Evolutionary conservation across 2,329 filamentous ascomycete species (phyloP).

Genomic region (Colletotrichum shisoi): DNA sequence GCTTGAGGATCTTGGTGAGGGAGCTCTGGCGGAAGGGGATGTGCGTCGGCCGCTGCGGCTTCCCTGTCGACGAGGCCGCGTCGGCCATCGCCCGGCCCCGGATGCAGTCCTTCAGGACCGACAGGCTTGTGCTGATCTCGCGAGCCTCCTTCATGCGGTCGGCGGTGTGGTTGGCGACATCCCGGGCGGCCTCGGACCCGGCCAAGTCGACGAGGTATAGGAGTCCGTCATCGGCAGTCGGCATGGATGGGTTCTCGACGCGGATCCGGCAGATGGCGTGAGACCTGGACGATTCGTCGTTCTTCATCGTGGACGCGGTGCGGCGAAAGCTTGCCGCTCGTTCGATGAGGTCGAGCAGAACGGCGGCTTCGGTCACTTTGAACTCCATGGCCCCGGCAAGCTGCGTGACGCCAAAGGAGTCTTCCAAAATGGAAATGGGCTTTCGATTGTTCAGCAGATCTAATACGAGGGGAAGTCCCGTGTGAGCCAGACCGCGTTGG

Average conservation of each 20-base stretch:
- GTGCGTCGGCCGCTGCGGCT: slow-evolving; percentile 48
- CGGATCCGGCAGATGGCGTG: slow-evolving; percentile 59
- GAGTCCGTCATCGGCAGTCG: slow-evolving; percentile 50
- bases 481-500: not conserved
- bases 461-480: slow-evolving; percentile 8
- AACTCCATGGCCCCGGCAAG: slow-evolving; percentile 55
- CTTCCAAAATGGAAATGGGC: slow-evolving; percentile 55
- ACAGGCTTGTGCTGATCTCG: slow-evolving; percentile 59
- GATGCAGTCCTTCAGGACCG: slow-evolving; percentile 62
- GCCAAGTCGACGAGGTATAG: slow-evolving; percentile 59
- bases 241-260: slow-evolving; percentile 47
- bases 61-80: slow-evolving; percentile 33
- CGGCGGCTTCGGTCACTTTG: slow-evolving; percentile 44
- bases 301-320: slow-evolving; percentile 56
- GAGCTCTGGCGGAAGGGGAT: slow-evolving; percentile 58
- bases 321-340: slow-evolving; percentile 51
- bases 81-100: slow-evolving; percentile 54
- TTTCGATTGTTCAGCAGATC: slow-evolving; percentile 55
- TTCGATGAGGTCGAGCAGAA: slow-evolving; percentile 49
- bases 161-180: slow-evolving; percentile 50
- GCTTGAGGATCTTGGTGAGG: slow-evolving; percentile 59
- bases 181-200: slow-evolving; percentile 58
- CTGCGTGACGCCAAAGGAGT: slow-evolving; percentile 55
- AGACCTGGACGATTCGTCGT: slow-evolving; percentile 58
- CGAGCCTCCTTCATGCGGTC: slow-evolving; percentile 57